Evolutionary conservation across 495 filamentous ascomycete genomes (phyloP).

Genomic region (Jackrogersella multiformis): DNA sequence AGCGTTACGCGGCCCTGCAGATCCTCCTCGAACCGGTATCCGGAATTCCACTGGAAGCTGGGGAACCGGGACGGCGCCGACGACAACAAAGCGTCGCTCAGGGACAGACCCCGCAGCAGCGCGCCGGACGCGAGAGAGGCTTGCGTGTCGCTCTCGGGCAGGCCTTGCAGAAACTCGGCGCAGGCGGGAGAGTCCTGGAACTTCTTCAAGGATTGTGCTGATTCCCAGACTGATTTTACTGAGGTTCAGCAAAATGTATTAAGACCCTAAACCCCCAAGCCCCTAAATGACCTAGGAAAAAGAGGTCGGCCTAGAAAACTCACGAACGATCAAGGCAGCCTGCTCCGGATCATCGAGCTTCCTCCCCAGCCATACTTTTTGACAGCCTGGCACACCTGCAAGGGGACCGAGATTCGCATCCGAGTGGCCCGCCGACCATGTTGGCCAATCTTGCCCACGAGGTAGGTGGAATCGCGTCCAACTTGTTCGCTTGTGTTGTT

Average conservation of each 20-base stretch:
- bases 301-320: not conserved
- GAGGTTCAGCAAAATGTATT: not conserved
- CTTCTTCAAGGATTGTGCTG: slow-evolving; percentile 18
- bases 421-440: slow-evolving; percentile 22
- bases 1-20: slow-evolving; percentile 29
- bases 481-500: slow-evolving; percentile 19
- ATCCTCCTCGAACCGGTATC: slow-evolving; percentile 4
- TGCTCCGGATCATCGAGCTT: slow-evolving; percentile 43
- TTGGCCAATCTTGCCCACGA: slow-evolving; percentile 37
- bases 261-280: not conserved
- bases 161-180: slow-evolving; percentile 36
- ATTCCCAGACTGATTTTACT: not conserved
- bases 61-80: slow-evolving; percentile 22
- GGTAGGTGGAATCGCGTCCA: slow-evolving; percentile 44
- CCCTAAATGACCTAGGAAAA: not conserved
- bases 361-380: slow-evolving; percentile 36
- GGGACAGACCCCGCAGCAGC: not conserved
- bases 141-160: slow-evolving; percentile 28
- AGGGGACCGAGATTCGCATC: slow-evolving; percentile 40
- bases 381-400: slow-evolving; percentile 3
- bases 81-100: slow-evolving; percentile 21
- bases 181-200: slow-evolving; percentile 40
- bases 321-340: slow-evolving; percentile 41
- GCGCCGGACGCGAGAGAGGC: slow-evolving; percentile 18
- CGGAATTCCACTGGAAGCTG: slow-evolving; percentile 3